Evolutionary conservation across 495 filamentous ascomycete genomes (phyloP), one percentile per base, ranked within the genome.

Genomic region (Aspergillus hancockii): DNA sequence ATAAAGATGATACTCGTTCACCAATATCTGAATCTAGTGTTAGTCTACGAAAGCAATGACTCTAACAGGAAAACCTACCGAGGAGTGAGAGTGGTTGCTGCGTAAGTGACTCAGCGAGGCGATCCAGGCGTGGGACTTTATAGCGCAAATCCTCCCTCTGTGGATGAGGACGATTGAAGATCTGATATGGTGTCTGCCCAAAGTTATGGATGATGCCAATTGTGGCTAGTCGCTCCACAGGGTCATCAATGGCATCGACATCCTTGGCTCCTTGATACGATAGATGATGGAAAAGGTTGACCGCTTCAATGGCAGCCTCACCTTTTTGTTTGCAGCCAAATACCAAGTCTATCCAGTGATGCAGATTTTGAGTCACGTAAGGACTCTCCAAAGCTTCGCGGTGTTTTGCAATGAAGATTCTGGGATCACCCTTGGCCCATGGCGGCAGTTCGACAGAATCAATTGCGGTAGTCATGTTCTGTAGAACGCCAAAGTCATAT

Each of bases 171-270:
- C 88, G 85, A 30, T 85, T 86, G 71, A 97, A 98, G 19, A 97
- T 88, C 71, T 98, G 94, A 71, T 93, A 86, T 2, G 95, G 95
- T 13, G 95, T 98, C 70, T 98, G 94, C 1, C 94, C 94, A 73
- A 98, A 98, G 67, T 97, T 97, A 73, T 98, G 92, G 59, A 98
- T 97, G 66, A 97, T 96, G 23, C 91, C 90, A 62, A 97, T 97
- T 0, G 91, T 93, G 5, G 90, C 90, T 18, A 90, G 74, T 36
- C 90, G 81, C 69, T 97, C 92, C 56, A 90, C 82, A 0, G 90
- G 89, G 67, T 98, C 94, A 41, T 87, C 84, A 65, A 98, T 98
- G 49, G 85, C 87, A 64, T 98, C 94, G 3, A 98, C 81, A 73
- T 98, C 90, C 63, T 89, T 92, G 10, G 93, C 92, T 14, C 94